phyloP scores from a whole-genome alignment of 2,329 filamentous ascomycete species.

The Claviceps digitariae region DNA sequence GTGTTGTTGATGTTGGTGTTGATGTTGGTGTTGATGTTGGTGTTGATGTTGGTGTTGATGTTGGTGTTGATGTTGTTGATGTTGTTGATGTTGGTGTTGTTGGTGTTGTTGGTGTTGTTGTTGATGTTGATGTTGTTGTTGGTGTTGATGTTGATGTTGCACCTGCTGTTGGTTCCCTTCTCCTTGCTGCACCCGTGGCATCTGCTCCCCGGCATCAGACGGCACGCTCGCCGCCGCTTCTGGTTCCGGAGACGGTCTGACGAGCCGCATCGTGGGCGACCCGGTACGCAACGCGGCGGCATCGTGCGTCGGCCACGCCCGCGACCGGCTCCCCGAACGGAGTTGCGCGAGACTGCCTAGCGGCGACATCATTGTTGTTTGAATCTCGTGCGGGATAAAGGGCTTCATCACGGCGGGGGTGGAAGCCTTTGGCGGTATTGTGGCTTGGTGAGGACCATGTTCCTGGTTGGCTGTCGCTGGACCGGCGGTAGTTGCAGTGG shows the following conservation, averaged over 20 bases:
- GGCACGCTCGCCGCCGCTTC: conserved; percentile 10
- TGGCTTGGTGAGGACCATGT: neutral
- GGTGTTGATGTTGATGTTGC: no score
- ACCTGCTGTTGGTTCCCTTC: neutral
- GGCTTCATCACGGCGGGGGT: neutral
- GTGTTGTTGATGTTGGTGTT: neutral
- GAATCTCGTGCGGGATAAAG: neutral
- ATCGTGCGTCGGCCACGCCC: conserved; percentile 7
- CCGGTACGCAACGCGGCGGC: conserved; percentile 12
- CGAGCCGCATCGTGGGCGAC: conserved; percentile 24
- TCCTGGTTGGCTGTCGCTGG: neutral
- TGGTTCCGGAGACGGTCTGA: conserved; percentile 21
- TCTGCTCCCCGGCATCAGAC: neutral
- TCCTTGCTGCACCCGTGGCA: neutral
- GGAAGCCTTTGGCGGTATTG: neutral
- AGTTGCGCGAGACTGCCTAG: neutral
- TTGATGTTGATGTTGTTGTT: neutral
- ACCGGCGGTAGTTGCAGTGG: neutral
- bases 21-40: neutral
- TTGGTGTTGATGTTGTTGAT: neutral
- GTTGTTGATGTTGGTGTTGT: neutral
- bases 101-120: neutral
- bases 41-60: neutral
- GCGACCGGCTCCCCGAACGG: neutral
- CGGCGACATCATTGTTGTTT: neutral